Percentiles rank a stretch among this genome's conserved stretches.
These are phyloP conservation scores for Cercospora berteroae DNA, from an alignment of 2,329 filamentous ascomycete species.

Conservation along the genomic window DNA sequence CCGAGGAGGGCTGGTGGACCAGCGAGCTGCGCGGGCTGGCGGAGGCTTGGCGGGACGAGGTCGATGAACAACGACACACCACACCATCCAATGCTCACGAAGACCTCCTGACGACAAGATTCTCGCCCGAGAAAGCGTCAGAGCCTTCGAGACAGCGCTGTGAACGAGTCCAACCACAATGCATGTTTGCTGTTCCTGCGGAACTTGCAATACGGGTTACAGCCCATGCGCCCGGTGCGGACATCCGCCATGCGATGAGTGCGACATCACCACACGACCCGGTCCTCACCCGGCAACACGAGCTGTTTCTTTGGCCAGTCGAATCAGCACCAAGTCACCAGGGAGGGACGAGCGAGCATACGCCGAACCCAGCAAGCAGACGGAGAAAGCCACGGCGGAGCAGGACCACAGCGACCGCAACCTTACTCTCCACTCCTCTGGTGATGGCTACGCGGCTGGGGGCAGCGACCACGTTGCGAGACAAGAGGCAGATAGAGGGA, in stretches of 20 bases:
- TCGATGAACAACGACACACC: not conserved
- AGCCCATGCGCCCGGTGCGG: slow-evolving; percentile 4
- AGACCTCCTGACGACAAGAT: not conserved
- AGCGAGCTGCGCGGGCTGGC: not conserved
- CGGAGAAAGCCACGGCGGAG: not conserved
- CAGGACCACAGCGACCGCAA: not conserved
- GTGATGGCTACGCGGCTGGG: not conserved
- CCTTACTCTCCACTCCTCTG: not conserved
- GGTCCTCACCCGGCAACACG: not conserved
- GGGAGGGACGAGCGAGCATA: not conserved
- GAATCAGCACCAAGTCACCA: not conserved
- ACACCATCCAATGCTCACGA: not conserved
- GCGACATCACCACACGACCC: slow-evolving; percentile 5
- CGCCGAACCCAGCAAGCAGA: not conserved
- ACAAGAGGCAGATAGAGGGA: not conserved
- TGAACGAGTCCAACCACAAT: not conserved
- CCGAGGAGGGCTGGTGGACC: not conserved
- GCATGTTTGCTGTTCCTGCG: slow-evolving; percentile 11
- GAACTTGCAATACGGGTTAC: slow-evolving; percentile 7
- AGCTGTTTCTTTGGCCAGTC: not conserved
- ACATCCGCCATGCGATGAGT: slow-evolving; percentile 2
- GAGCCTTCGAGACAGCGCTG: not conserved
- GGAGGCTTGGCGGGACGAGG: slow-evolving; percentile 1
- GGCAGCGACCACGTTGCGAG: not conserved
- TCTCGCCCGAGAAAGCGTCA: not conserved